Evolutionary conservation across 1,284 basidiomycete genomes (phyloP), one percentile per base, ranked within the genome.

Genomic region (Volvariella surrecta): DNA sequence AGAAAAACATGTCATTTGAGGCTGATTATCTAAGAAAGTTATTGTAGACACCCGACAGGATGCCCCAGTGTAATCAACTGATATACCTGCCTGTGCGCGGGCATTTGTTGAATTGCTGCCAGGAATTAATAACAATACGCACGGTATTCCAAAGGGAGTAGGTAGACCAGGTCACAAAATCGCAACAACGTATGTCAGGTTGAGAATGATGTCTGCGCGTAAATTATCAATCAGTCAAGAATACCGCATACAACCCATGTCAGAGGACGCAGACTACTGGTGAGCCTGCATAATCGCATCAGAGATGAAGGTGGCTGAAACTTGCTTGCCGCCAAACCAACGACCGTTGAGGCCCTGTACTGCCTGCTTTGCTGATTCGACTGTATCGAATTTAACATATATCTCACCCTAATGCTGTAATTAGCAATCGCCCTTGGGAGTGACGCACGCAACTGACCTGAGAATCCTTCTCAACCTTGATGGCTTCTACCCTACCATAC

Each of bases 391-490:
- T 61, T 93, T 90, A 59, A 99, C 74, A 62, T 96, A 99, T 34
- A 99, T 97, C 62, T 99, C 95, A 54, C 95, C 95, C 89, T 96
- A 54, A n/a, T 31, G n/a, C 24, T 39, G 42, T 39, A 32, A 34
- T 53, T 44, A 52, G 48, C 32, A 45, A 30, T 8, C 6, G 44
- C 45, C 42, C 0, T 34, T 31, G 17, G 10, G 13, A 21, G 32
- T n/a, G 32, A 43, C 35, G 44, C 2, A 10, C 39, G 4, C 24
- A 2, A 49, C 76, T 53, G 48, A 92, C 92, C 70, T 91, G 79
- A 24, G 90, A 89, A 54, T 98, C 93, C 65, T 82, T 93, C 59
- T 96, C 92, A 22, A 99, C 81, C 58, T 91, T 92, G 69, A 99
- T 91, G 28, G 82, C 80, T 39, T 78, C 72, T 24, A 99, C 90